These are phyloP conservation scores for Nemania bipapillata DNA, from an alignment of 2,329 filamentous ascomycete genomes.

Conservation along the genomic window DNA sequence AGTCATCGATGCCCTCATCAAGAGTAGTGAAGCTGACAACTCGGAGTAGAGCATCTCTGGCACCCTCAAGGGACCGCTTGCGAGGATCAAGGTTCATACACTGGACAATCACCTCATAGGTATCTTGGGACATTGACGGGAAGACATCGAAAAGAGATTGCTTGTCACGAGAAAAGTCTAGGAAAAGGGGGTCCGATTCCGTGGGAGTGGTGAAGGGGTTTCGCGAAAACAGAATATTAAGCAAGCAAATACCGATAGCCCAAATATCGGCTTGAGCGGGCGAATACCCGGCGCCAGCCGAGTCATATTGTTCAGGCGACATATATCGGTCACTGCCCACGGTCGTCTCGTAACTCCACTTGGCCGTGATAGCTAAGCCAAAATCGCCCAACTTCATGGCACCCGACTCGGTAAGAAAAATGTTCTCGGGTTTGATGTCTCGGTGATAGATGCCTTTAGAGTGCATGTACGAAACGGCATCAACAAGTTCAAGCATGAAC, in stretches of 20 bases:
- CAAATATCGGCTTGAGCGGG: constrained; percentile 94
- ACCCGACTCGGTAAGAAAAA: constrained; percentile 87
- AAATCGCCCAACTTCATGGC: constrained; percentile 97
- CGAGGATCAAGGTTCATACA: constrained; percentile 90
- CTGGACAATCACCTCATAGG: constrained; percentile 90
- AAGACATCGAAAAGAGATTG: constrained; percentile 98
- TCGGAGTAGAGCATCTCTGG: constrained; percentile 80
- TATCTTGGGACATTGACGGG: constrained; percentile 97
- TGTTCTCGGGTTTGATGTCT: constrained; percentile 99
- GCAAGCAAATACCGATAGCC: constrained; percentile 94
- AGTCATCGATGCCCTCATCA: constrained; percentile 91
- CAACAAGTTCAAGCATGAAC: constrained; percentile 95
- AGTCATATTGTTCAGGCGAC: constrained; percentile 98
- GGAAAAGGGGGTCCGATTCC: constrained; percentile 88
- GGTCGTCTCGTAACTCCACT: constrained; percentile 90
- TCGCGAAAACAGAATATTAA: constrained; percentile 95
- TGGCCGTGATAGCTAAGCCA: constrained; percentile 87
- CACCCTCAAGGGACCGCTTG: constrained; percentile 82
- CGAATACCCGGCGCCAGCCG: constrained; percentile 85
- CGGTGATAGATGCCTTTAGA: constrained; percentile 91
- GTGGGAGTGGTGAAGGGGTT: constrained; percentile 95
- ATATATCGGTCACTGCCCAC: constrained; percentile 99
- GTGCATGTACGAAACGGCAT: constrained; percentile 90
- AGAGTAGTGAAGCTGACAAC: constrained; percentile 92
- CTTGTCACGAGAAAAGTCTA: constrained; percentile 91